Percentiles rank a stretch among this genome's conserved stretches.
These are phyloP conservation scores for Dactylorhiza incarnata DNA, from an alignment of 106 monocot genomes.

Conservation along the genomic window DNA sequence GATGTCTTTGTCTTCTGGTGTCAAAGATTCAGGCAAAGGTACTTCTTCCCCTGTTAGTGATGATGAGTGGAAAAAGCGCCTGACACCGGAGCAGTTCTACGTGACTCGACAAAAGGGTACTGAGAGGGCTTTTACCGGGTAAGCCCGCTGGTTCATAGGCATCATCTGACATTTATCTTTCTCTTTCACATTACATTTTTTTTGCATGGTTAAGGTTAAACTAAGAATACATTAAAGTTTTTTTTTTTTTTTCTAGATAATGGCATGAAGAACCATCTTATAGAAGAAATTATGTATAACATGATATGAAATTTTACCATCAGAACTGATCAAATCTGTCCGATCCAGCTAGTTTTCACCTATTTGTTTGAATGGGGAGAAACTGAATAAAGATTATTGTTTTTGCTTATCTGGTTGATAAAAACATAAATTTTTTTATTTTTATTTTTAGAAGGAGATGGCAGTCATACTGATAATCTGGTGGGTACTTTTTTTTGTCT, in stretches of 20 bases:
- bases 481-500: too few species aligned
- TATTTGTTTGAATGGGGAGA: neutral
- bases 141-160: conserved; percentile 6
- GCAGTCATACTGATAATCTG: too few species aligned
- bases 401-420: too few species aligned
- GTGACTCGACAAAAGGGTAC: conserved; percentile 83
- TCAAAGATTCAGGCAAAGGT: neutral
- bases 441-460: too few species aligned
- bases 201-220: neutral
- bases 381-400: too few species aligned
- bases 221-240: neutral
- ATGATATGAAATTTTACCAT: too few species aligned
- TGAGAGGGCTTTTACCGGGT: conserved; percentile 97
- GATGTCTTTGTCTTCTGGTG: neutral
- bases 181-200: neutral
- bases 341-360: too few species aligned
- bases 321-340: too few species aligned
- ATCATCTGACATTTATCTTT: neutral
- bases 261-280: too few species aligned
- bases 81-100: conserved; percentile 65
- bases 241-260: neutral
- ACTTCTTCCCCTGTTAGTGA: conserved; percentile 26
- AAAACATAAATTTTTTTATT: too few species aligned
- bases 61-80: conserved; percentile 76
- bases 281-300: too few species aligned